Evolutionary conservation across 805 yeast species (phyloP).

Genomic region (Spathaspora gorwiae): DNA sequence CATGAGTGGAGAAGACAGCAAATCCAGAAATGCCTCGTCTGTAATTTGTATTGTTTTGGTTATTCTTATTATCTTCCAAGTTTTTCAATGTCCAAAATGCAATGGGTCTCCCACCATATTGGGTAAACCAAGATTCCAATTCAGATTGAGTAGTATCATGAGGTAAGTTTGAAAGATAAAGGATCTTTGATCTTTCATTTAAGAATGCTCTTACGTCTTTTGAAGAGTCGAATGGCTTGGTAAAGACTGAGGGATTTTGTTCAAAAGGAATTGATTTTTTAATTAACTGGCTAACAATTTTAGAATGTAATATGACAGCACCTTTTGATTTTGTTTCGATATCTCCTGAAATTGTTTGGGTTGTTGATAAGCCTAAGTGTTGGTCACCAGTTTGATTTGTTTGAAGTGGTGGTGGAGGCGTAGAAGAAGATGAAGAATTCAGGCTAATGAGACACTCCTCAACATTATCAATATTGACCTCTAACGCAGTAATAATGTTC

Average conservation of each 20-base stretch:
- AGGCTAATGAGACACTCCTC: constrained; percentile 5
- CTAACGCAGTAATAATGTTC: constrained; percentile 46
- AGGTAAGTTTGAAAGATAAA: constrained; percentile 77
- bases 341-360: constrained; percentile 12
- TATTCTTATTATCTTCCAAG: constrained; percentile 25
- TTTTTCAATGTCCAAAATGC: constrained; percentile 84
- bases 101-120: constrained; percentile 78
- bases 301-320: constrained; percentile 40
- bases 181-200: constrained; percentile 69
- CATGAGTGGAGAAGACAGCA: constrained; percentile 79
- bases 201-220: constrained; percentile 66
- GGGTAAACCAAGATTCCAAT: constrained; percentile 86
- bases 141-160: constrained; percentile 86
- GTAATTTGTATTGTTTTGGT: constrained; percentile 7
- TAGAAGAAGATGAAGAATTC: constrained; percentile 6
- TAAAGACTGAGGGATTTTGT: constrained; percentile 52
- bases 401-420: constrained; percentile 6
- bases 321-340: constrained; percentile 37
- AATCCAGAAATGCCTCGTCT: constrained; percentile 57
- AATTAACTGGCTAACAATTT: constrained; percentile 43
- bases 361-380: background rate
- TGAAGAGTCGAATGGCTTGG: constrained; percentile 72
- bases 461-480: constrained; percentile 26
- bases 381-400: background rate
- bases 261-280: constrained; percentile 46